A percentile compares a stretch with the other conserved stretches of the same genome.
Conservation (phyloP, 2,329 filamentous ascomycete genomes). For the Arthrobotrys pseudoclavata region DNA sequence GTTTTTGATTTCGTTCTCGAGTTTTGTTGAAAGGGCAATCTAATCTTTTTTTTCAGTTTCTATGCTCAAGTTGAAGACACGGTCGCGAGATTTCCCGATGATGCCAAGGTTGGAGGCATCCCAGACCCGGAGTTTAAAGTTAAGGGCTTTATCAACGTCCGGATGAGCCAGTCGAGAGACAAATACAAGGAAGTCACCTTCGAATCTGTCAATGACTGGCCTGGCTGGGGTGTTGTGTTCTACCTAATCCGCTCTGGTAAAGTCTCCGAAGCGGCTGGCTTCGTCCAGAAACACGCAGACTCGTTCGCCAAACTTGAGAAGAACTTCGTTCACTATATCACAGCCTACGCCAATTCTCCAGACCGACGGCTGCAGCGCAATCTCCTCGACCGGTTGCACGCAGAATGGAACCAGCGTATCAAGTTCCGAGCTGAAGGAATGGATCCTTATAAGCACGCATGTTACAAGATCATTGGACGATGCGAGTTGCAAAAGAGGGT, state of each 20-base stretch:
- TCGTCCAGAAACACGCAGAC: constrained; percentile 82
- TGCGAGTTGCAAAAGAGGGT: constrained; percentile 77
- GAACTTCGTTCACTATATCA: constrained; percentile 88
- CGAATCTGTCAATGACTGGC: constrained; percentile 63
- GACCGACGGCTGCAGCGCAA: constrained; percentile 83
- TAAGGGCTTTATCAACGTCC: constrained; percentile 80
- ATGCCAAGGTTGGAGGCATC: constrained; percentile 89
- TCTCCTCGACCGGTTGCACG: constrained; percentile 86
- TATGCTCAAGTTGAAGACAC: constrained; percentile 80
- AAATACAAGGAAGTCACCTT: constrained; percentile 63
- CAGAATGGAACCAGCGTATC: constrained; percentile 87
- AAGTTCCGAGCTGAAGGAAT: constrained; percentile 88
- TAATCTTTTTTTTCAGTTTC: constrained; percentile 69
- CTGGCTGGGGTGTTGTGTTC: constrained; percentile 87
- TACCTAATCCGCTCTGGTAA: constrained; percentile 89
- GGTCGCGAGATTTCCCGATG: constrained; percentile 85
- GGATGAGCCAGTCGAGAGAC: constrained; percentile 60
- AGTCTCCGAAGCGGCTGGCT: constrained; percentile 84
- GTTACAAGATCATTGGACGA: constrained; percentile 95
- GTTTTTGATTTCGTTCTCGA: constrained; percentile 60
- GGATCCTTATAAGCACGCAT: constrained; percentile 95
- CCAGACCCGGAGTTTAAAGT: constrained; percentile 91
- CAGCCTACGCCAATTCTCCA: constrained; percentile 78
- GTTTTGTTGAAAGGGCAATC: not conserved
- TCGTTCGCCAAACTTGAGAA: constrained; percentile 92